phyloP scores from a whole-genome alignment of 2,329 filamentous ascomycete genomes.

The Fusarium tuaranense region DNA sequence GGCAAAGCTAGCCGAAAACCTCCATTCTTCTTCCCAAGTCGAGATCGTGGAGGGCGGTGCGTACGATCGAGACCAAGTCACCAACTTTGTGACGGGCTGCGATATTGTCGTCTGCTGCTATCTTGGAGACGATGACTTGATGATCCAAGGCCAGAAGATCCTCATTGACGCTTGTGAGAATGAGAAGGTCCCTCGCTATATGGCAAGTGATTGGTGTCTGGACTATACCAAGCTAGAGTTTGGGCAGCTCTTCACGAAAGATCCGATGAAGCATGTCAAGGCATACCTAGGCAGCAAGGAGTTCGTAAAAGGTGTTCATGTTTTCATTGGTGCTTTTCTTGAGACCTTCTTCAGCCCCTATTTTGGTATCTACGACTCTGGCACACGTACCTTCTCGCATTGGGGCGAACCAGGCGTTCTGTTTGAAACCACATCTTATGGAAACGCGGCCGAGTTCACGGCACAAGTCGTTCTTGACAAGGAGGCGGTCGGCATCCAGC shows the following conservation, averaged over 20 bases:
- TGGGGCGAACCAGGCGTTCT: neutral
- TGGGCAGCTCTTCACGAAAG: neutral
- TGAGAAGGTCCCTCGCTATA: neutral
- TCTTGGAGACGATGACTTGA: neutral
- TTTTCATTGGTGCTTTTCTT: neutral
- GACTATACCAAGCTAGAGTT: neutral
- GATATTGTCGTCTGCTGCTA: neutral
- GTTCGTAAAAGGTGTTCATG: neutral
- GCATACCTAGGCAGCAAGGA: neutral
- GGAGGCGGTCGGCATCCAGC: neutral
- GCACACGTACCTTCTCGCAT: neutral
- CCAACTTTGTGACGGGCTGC: neutral
- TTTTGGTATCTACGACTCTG: neutral
- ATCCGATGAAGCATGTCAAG: neutral
- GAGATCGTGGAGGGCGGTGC: neutral
- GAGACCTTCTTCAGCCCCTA: neutral
- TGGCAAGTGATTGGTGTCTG: neutral
- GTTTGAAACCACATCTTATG: neutral
- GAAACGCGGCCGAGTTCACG: neutral
- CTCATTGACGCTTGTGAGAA: neutral
- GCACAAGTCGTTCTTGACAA: neutral
- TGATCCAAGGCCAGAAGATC: neutral
- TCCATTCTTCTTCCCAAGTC: neutral
- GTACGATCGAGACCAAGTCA: neutral
- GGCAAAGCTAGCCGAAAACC: neutral